These are phyloP conservation scores for Umbellularia californica DNA, from an alignment of 164 flowering plant genomes.

Conservation along the genomic window DNA sequence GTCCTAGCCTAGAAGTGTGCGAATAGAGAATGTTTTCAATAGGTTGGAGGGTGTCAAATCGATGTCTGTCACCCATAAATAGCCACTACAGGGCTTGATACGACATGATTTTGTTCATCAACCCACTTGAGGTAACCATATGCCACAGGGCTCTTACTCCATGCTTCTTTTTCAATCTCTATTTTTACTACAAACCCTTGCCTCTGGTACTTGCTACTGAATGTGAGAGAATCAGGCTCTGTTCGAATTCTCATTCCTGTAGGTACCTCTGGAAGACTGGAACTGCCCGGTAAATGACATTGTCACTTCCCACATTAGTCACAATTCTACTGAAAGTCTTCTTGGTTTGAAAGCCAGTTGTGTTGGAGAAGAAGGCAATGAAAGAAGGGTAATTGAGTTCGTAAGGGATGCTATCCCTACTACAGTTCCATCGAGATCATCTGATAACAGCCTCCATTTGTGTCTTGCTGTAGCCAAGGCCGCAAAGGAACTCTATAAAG, in stretches of 20 bases:
- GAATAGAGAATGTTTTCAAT: too few species aligned
- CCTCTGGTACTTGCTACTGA: conserved; percentile 4
- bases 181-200: conserved; percentile 12
- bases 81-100: conserved; percentile 29
- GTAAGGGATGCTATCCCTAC: neutral
- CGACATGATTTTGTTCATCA: conserved; percentile 22
- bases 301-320: conserved; percentile 23
- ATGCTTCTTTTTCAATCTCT: conserved; percentile 13
- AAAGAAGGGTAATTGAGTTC: conserved; percentile 27
- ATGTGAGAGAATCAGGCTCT: conserved; percentile 14
- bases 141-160: neutral
- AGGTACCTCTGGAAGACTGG: conserved; percentile 21
- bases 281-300: conserved; percentile 13
- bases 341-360: conserved; percentile 13
- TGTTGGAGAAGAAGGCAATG: conserved; percentile 17
- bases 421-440: neutral
- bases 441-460: conserved; percentile 25
- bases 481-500: conserved; percentile 32
- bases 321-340: conserved; percentile 21
- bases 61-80: neutral
- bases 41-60: neutral
- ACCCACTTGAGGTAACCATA: conserved; percentile 27
- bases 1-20: too few species aligned
- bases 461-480: conserved; percentile 30
- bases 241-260: conserved; percentile 25